These are phyloP conservation scores for Fusarium burgessii DNA, from an alignment of 2,329 filamentous ascomycete genomes.

Conservation along the genomic window DNA sequence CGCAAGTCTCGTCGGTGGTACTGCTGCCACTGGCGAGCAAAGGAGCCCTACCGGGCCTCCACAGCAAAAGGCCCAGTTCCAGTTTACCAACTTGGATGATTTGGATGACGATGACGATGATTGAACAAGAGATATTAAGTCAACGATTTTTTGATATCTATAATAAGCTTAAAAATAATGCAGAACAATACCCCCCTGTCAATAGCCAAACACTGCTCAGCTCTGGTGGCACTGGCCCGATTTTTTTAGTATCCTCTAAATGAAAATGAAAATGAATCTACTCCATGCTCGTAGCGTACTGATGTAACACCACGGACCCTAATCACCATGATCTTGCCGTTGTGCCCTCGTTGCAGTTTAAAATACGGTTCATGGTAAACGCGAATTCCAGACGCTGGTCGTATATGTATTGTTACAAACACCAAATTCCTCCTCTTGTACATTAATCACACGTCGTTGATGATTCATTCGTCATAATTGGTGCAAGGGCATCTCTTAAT, in stretches of 20 bases:
- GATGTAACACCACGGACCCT: conserved; percentile 12
- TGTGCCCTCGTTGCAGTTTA: background rate
- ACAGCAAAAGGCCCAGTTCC: conserved; percentile 64
- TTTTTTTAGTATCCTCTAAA: conserved; percentile 39
- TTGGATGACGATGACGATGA: conserved; percentile 59
- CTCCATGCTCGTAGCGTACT: conserved; percentile 27
- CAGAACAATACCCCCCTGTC: conserved; percentile 25
- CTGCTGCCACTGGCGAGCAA: conserved; percentile 45
- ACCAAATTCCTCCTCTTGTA: conserved; percentile 31
- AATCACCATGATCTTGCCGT: conserved; percentile 8
- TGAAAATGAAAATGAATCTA: conserved; percentile 34
- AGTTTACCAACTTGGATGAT: conserved; percentile 66
- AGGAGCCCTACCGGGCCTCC: conserved; percentile 45
- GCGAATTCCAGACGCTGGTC: conserved; percentile 44
- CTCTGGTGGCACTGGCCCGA: conserved; percentile 15
- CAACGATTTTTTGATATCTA: conserved; percentile 27
- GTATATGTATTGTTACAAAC: conserved; percentile 51
- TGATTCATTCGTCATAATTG: conserved; percentile 13
- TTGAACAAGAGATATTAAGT: conserved; percentile 22
- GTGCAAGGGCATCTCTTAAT: conserved; percentile 62
- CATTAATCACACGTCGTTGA: conserved; percentile 35
- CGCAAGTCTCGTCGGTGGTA: conserved; percentile 50
- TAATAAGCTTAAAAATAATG: conserved; percentile 28
- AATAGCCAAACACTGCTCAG: conserved; percentile 29
- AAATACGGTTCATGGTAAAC: conserved; percentile 16